These are phyloP conservation scores for Colletotrichum sp. DNA, from an alignment of 2,329 filamentous ascomycete genomes.

Conservation along the genomic window DNA sequence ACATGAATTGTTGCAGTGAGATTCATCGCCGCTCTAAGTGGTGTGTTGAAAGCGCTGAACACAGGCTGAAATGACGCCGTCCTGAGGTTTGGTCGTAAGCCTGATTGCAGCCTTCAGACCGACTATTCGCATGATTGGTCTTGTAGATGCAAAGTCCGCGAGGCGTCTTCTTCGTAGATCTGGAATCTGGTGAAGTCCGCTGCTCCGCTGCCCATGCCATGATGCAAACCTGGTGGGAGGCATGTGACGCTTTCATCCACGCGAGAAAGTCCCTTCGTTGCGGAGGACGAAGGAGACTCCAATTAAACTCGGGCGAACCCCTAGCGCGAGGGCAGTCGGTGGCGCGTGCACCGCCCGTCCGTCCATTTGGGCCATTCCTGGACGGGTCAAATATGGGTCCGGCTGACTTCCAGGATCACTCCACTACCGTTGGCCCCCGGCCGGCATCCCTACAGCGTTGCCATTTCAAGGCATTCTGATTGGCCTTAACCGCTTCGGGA, in stretches of 20 bases:
- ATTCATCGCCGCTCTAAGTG: not conserved
- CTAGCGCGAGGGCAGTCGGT: not conserved
- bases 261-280: not conserved
- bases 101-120: not conserved
- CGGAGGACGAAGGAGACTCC: not conserved
- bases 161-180: not conserved
- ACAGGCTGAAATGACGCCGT: not conserved
- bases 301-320: not conserved
- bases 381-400: slow-evolving; percentile 4
- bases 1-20: not conserved
- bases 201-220: not conserved
- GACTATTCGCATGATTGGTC: not conserved
- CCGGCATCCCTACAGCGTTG: not conserved
- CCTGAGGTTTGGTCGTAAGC: not conserved
- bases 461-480: not conserved
- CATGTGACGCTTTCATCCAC: not conserved
- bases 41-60: not conserved
- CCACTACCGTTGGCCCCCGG: not conserved
- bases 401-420: slow-evolving; percentile 1
- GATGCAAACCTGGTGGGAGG: not conserved
- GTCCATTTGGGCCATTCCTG: not conserved
- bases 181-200: not conserved
- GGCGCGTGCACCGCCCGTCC: not conserved
- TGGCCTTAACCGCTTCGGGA: not conserved
- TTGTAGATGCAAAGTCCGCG: not conserved